Conservation (phyloP, 192 early-diverging fungal genomes). For the Spizellomyces punctatus region DNA sequence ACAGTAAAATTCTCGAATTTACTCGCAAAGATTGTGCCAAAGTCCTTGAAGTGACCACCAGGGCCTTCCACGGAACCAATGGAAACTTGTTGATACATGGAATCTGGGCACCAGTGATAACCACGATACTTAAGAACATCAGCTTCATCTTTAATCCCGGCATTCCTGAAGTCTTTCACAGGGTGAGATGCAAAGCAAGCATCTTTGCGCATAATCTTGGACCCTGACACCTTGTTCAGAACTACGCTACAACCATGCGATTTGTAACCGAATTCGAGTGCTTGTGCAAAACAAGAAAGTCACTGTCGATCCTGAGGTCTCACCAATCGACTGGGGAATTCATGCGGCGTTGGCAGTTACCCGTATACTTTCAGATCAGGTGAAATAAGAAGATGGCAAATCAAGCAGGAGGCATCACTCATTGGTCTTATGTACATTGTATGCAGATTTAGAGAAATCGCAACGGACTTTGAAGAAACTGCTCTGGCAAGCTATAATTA, state of each 20-base stretch:
- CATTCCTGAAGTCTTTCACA: slow-evolving; percentile 70
- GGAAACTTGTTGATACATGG: slow-evolving; percentile 67
- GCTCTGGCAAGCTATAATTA: neutral
- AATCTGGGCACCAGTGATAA: slow-evolving; percentile 58
- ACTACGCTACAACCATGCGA: slow-evolving; percentile 28
- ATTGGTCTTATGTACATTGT: neutral
- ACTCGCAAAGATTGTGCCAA: slow-evolving; percentile 47
- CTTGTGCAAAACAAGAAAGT: slow-evolving; percentile 11
- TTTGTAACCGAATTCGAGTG: slow-evolving; percentile 31
- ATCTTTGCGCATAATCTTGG: no score
- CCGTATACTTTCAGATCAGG: slow-evolving; percentile 51
- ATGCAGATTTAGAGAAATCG: slow-evolving; percentile 43
- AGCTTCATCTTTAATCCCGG: slow-evolving; percentile 62
- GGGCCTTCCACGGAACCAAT: slow-evolving; percentile 59
- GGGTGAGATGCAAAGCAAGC: slow-evolving; percentile 38
- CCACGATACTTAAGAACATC: slow-evolving; percentile 50
- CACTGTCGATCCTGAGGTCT: slow-evolving; percentile 28
- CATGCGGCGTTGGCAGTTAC: slow-evolving; percentile 50
- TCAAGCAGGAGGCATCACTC: neutral
- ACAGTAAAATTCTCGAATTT: slow-evolving; percentile 59
- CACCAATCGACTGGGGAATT: slow-evolving; percentile 39
- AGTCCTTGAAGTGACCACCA: slow-evolving; percentile 58
- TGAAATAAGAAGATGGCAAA: neutral
- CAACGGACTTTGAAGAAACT: slow-evolving; percentile 32
- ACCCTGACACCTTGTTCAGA: slow-evolving; percentile 18